Evolutionary conservation across 257 asterid species (phyloP), one percentile per base, ranked within the genome.

Genomic region (Coffea canephora): DNA sequence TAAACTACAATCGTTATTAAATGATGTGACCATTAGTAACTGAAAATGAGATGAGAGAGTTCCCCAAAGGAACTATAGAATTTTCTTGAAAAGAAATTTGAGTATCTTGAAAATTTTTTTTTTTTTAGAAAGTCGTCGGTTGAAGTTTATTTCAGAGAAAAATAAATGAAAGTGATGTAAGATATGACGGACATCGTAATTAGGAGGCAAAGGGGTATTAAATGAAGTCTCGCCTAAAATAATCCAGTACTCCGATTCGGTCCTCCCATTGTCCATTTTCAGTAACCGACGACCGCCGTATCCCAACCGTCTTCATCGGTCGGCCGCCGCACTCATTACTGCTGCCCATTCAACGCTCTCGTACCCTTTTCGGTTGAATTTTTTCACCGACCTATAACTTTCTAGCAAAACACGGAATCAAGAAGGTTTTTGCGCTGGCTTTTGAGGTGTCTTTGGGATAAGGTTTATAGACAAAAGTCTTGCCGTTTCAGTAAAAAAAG

Each of bases 201-300:
- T 11, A 69, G 50, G 16, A 9, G 25, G 27, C 18, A 72, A 49
- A 68, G 2, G 21, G 39, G 23, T 6, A 12, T 12, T 3, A 3
- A 14, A 68, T 68, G 72, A 1, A 4, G n/a, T 68, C 72, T 8
- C 14, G 45, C 27, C 2, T 54, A 27, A 27, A 67, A 1, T 34
- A 15, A 66, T 31, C 41, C 36, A 16, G 23, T 48, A 41, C n/a
- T 0, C n/a, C 23, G 41, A 48, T 21, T 55, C 50, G 36, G 69
- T 55, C 55, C 34, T 12, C 48, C 49, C 78, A 74, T 74, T 34
- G 19, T 55, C 54, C 52, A 74, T 36, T 54, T 74, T 36, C 52
- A 54, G 54, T 39, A 74, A 74, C 78, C 69, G 25, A 74, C 69
- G 54, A 55, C 69, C 78, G 54, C 68, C 50, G 76, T 48, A 71